Evolutionary conservation across 1,284 basidiomycete species (phyloP).

Genomic region (Erythrobasidium hasegawianum): DNA sequence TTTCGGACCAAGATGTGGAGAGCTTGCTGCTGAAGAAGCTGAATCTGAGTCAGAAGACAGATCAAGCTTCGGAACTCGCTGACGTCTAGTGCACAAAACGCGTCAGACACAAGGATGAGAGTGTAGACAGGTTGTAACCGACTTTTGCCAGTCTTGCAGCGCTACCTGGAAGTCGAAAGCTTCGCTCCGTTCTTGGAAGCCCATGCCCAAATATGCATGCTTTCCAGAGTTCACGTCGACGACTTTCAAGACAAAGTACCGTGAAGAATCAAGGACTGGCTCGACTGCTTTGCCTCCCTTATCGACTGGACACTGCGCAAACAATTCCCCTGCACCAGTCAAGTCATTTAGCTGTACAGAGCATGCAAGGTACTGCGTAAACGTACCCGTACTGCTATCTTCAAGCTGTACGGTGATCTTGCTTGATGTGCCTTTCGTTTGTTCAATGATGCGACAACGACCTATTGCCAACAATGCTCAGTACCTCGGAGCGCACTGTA

Average conservation of each 20-base stretch:
- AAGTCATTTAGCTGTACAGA: background rate
- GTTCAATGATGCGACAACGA: conserved; percentile 35
- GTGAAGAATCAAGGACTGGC: conserved; percentile 88
- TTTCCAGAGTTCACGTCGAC: conserved; percentile 59
- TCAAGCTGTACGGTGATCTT: conserved; percentile 66
- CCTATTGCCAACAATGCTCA: too few species aligned
- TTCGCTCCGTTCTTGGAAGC: conserved; percentile 79
- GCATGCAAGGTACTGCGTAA: conserved; percentile 17
- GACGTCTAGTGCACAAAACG: conserved; percentile 55
- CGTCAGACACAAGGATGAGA: too few species aligned
- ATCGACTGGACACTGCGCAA: conserved; percentile 87
- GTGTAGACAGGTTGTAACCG: conserved; percentile 44
- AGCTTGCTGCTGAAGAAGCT: conserved; percentile 51
- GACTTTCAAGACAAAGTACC: conserved; percentile 50
- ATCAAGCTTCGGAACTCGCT: conserved; percentile 48
- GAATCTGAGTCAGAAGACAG: conserved; percentile 55
- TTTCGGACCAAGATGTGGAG: conserved; percentile 60
- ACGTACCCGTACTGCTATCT: conserved; percentile 66
- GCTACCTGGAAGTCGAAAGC: conserved; percentile 95
- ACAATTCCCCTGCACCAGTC: conserved; percentile 56
- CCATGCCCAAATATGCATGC: conserved; percentile 90
- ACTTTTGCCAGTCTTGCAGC: conserved; percentile 93
- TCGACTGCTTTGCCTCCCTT: conserved; percentile 75
- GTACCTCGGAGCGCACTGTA: too few species aligned
- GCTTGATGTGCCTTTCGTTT: conserved; percentile 46